These are phyloP conservation scores for Ganoderma leucocontextum DNA, from an alignment of 1,284 basidiomycete genomes.

Conservation along the genomic window DNA sequence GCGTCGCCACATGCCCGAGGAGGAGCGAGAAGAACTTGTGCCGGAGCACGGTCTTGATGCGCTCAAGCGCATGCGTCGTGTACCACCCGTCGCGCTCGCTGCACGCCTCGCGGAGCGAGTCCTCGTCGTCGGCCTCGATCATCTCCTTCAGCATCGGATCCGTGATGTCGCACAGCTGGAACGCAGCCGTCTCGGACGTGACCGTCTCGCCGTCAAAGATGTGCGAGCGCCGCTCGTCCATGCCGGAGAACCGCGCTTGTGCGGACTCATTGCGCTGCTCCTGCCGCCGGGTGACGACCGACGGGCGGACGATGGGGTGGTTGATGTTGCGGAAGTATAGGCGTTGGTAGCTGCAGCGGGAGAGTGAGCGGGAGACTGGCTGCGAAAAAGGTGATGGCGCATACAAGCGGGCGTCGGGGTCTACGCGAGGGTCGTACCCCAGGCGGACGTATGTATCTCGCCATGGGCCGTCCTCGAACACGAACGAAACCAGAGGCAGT, in stretches of 20 bases:
- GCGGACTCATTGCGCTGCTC: slow-evolving; percentile 50
- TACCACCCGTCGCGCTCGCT: slow-evolving; percentile 91
- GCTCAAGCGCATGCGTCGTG: slow-evolving; percentile 73
- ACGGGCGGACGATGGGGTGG: slow-evolving; percentile 77
- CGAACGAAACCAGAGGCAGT: slow-evolving; percentile 80
- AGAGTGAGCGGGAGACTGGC: slow-evolving; percentile 21
- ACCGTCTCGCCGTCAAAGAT: slow-evolving; percentile 89
- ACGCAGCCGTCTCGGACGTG: slow-evolving; percentile 87
- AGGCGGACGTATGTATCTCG: slow-evolving; percentile 89
- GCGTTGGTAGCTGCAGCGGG: slow-evolving; percentile 73
- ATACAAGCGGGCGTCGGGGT: slow-evolving; percentile 79
- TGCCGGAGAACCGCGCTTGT: slow-evolving; percentile 37
- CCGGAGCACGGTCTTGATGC: slow-evolving; percentile 85
- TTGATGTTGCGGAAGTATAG: slow-evolving; percentile 86
- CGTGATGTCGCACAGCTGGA: slow-evolving; percentile 91
- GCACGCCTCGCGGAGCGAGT: slow-evolving; percentile 72
- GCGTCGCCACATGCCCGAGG: slow-evolving; percentile 73
- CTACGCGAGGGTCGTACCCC: slow-evolving; percentile 88
- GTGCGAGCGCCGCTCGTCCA: slow-evolving; percentile 59
- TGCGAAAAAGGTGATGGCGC: slow-evolving; percentile 22
- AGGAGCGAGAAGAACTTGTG: slow-evolving; percentile 89
- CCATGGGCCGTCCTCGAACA: slow-evolving; percentile 95
- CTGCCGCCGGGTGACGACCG: slow-evolving; percentile 72
- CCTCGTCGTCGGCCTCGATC: slow-evolving; percentile 78
- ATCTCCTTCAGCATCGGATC: slow-evolving; percentile 85